Conservation (phyloP, 805 yeast genomes). For the Huiozyma naganishii region DNA sequence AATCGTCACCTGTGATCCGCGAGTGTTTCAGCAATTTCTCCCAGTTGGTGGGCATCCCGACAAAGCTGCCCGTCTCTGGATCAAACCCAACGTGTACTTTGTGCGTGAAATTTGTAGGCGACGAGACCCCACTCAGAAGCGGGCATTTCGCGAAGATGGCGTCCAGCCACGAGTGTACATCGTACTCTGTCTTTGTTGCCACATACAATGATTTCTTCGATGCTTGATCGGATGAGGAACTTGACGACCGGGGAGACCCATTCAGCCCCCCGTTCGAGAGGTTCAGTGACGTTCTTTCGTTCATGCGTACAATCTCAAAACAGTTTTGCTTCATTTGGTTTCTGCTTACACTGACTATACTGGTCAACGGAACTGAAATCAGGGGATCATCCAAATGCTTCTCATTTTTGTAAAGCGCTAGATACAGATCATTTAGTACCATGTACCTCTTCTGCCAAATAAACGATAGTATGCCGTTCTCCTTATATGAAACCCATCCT, state of each 20-base stretch:
- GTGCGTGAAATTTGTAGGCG: conserved; percentile 91
- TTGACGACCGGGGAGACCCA: conserved; percentile 3
- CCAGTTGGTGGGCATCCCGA: conserved; percentile 94
- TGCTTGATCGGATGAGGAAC: conserved; percentile 9
- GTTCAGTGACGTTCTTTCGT: conserved; percentile 18
- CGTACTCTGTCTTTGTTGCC: conserved; percentile 67
- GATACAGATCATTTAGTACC: conserved; percentile 61
- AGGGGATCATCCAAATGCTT: conserved; percentile 34
- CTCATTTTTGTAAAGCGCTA: conserved; percentile 69
- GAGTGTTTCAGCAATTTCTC: conserved; percentile 72
- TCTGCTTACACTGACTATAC: conserved; percentile 53
- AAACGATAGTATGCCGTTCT: conserved; percentile 81
- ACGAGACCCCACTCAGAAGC: conserved; percentile 55
- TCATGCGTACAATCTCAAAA: conserved; percentile 60
- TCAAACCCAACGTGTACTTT: conserved; percentile 84
- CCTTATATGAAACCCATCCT: conserved; percentile 90
- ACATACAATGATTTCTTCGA: conserved; percentile 55
- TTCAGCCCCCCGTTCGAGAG: neutral
- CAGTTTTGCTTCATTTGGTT: conserved; percentile 67
- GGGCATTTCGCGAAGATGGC: conserved; percentile 74
- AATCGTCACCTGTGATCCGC: conserved; percentile 85
- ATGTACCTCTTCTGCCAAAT: conserved; percentile 87
- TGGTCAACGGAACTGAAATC: conserved; percentile 43
- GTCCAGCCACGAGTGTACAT: conserved; percentile 83
- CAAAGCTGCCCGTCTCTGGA: conserved; percentile 75